These are phyloP conservation scores for Diaporthe destruens DNA, from an alignment of 2,329 filamentous ascomycete genomes.

Conservation along the genomic window DNA sequence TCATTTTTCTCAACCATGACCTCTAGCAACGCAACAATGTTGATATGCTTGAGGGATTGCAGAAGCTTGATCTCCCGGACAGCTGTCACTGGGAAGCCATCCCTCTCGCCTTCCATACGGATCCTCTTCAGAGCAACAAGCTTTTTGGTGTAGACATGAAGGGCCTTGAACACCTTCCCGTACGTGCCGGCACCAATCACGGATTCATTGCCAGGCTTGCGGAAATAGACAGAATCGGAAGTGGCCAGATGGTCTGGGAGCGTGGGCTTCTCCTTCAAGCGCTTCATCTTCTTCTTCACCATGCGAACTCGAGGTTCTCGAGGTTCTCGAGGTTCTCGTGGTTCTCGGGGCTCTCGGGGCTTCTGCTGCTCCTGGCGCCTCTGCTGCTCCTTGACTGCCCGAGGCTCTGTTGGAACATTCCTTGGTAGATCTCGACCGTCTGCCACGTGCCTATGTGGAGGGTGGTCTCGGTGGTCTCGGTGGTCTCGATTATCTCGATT, in stretches of 20 bases:
- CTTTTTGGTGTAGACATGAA: slow-evolving; percentile 89
- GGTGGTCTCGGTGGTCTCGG: slow-evolving; percentile 48
- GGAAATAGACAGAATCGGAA: slow-evolving; percentile 92
- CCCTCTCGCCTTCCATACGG: slow-evolving; percentile 91
- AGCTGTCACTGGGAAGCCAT: slow-evolving; percentile 91
- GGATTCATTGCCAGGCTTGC: slow-evolving; percentile 97
- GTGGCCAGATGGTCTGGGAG: slow-evolving; percentile 78
- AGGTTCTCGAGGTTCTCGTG: slow-evolving; percentile 57
- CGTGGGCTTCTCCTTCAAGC: slow-evolving; percentile 77
- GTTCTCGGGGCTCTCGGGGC: slow-evolving; percentile 52
- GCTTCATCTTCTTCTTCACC: slow-evolving; percentile 76
- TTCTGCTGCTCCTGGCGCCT: slow-evolving; percentile 45
- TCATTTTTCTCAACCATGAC: slow-evolving; percentile 99
- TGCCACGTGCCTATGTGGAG: slow-evolving; percentile 30
- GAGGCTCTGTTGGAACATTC: slow-evolving; percentile 66
- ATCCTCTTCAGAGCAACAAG: slow-evolving; percentile 91
- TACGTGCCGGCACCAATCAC: slow-evolving; percentile 97
- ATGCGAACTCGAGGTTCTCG: slow-evolving; percentile 66
- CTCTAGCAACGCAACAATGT: slow-evolving; percentile 86
- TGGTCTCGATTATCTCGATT: slow-evolving; percentile 47
- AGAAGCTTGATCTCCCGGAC: slow-evolving; percentile 92
- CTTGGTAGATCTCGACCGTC: slow-evolving; percentile 56
- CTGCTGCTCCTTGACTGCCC: slow-evolving; percentile 49
- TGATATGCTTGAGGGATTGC: slow-evolving; percentile 85
- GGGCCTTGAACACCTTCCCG: slow-evolving; percentile 94